phyloP scores from a whole-genome alignment of 257 asterid species.

The Capsicum baccatum region DNA sequence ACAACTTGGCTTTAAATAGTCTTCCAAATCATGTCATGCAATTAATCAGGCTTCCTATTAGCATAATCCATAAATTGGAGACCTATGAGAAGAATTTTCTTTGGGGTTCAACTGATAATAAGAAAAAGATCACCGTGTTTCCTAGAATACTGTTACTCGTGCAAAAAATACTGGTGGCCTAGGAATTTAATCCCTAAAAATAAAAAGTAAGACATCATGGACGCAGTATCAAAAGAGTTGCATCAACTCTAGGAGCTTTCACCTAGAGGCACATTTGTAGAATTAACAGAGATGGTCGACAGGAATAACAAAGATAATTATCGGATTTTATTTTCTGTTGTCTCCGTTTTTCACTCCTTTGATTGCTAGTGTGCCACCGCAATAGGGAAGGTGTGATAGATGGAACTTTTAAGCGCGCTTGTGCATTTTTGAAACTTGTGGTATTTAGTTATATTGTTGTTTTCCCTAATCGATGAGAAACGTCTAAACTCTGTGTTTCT shows the following conservation, averaged over 20 bases:
- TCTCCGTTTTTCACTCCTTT: conserved; percentile 64
- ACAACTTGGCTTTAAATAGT: too few relatives aligned
- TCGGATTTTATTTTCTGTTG: conserved; percentile 62
- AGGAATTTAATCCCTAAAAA: too few relatives aligned
- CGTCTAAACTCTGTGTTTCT: neutral
- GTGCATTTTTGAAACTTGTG: conserved; percentile 46
- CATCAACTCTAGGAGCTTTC: conserved; percentile 69
- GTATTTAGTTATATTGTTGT: neutral
- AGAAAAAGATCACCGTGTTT: too few relatives aligned
- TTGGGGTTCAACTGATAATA: too few relatives aligned
- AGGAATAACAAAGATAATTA: conserved; percentile 64
- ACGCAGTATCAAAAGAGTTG: conserved; percentile 69
- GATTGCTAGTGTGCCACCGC: conserved; percentile 70
- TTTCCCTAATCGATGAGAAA: neutral
- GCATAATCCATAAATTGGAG: too few relatives aligned
- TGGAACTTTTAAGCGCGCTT: conserved; percentile 51
- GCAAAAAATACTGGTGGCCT: too few relatives aligned
- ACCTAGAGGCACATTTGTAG: conserved; percentile 69
- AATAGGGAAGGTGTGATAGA: conserved; percentile 25
- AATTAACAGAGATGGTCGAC: conserved; percentile 74
- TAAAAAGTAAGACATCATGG: conserved; percentile 24
- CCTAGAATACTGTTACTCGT: too few relatives aligned
- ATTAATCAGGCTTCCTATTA: too few relatives aligned
- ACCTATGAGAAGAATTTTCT: too few relatives aligned
- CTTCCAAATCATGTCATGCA: too few relatives aligned